Percentiles rank a stretch among this genome's conserved stretches.
These are phyloP conservation scores for Saksenaea vasiformis DNA, from an alignment of 371 early-diverging fungal species.

Conservation along the genomic window DNA sequence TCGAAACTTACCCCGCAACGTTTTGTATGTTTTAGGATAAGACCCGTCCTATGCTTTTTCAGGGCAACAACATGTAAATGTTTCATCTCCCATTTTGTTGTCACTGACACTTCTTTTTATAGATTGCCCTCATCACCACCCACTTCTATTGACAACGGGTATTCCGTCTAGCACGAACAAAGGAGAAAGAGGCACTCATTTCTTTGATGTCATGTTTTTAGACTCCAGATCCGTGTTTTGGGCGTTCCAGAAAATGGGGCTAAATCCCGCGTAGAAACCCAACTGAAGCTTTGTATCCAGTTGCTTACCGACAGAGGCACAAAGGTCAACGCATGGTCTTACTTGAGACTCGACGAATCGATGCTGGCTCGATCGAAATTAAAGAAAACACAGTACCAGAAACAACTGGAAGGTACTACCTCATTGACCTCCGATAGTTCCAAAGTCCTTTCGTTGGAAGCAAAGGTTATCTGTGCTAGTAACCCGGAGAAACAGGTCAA, in stretches of 20 bases:
- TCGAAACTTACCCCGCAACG: conserved; percentile 5
- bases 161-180: neutral
- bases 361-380: conserved; percentile 66
- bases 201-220: conserved; percentile 8
- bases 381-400: conserved; percentile 20
- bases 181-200: neutral
- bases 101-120: neutral
- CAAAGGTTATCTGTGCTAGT: conserved; percentile 81
- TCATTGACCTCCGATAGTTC: conserved; percentile 26
- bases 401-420: conserved; percentile 14
- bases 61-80: neutral
- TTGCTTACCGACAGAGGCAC: conserved; percentile 64
- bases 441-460: conserved; percentile 66
- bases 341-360: conserved; percentile 69
- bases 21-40: conserved; percentile 7
- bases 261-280: conserved; percentile 86
- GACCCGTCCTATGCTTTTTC: neutral
- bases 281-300: conserved; percentile 80
- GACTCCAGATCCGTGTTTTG: conserved; percentile 57
- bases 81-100: neutral
- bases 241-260: conserved; percentile 79
- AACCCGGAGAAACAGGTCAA: conserved; percentile 71
- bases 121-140: neutral
- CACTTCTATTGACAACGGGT: neutral
- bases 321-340: conserved; percentile 69